phyloP scores from a whole-genome alignment of 2,329 filamentous ascomycete genomes.

The Fusarium denticulatum region DNA sequence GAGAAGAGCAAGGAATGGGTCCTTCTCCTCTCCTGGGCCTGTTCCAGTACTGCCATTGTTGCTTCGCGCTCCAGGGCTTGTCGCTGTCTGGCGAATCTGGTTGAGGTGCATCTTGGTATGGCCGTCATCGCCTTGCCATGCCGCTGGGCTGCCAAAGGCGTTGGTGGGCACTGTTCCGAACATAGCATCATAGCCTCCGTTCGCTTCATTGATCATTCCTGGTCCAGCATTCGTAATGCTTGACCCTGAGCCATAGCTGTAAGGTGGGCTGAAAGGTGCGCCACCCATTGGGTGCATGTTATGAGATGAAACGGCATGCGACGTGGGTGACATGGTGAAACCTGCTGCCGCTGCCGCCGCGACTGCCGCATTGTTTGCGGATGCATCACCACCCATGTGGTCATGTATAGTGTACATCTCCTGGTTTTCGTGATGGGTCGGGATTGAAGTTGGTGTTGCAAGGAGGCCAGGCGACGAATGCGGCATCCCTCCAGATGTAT shows the following conservation, averaged over 20 bases:
- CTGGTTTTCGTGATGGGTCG: slow-evolving; percentile 48
- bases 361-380: slow-evolving; percentile 48
- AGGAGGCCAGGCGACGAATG: slow-evolving; percentile 54
- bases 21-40: slow-evolving; percentile 71
- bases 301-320: slow-evolving; percentile 31
- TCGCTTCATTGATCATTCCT: slow-evolving; percentile 45
- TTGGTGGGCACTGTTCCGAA: slow-evolving; percentile 66
- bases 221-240: slow-evolving; percentile 43
- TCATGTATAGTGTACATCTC: slow-evolving; percentile 49
- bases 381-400: slow-evolving; percentile 47
- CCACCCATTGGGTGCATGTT: slow-evolving; percentile 46
- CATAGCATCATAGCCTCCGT: slow-evolving; percentile 66
- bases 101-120: slow-evolving; percentile 34
- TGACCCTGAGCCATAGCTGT: slow-evolving; percentile 51
- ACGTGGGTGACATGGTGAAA: slow-evolving; percentile 45
- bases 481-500: slow-evolving; percentile 46
- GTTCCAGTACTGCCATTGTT: slow-evolving; percentile 61
- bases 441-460: slow-evolving; percentile 51
- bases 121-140: slow-evolving; percentile 59
- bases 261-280: slow-evolving; percentile 55
- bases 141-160: slow-evolving; percentile 61
- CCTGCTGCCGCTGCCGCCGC: slow-evolving; percentile 51
- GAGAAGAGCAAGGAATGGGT: slow-evolving; percentile 81
- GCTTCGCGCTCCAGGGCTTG: slow-evolving; percentile 60
- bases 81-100: slow-evolving; percentile 33